Base-by-base conservation (phyloP, 2,329 filamentous ascomycete genomes). In the Fusarium sp. region DNA sequence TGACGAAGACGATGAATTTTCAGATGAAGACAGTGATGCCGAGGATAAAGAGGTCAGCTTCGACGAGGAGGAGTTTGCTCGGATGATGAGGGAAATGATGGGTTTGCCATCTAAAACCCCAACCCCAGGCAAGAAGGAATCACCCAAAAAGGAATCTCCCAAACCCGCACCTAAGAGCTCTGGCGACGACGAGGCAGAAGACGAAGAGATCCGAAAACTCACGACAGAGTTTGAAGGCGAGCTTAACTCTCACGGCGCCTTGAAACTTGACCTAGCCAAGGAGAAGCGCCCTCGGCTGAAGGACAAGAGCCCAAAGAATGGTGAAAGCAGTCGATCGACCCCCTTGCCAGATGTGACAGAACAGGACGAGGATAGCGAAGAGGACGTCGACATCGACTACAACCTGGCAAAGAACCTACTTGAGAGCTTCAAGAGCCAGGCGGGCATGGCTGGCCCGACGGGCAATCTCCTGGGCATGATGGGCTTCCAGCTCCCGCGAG, bases 21-120 rank as follows among this genome's bases (percentile, higher is more conserved):
- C 88, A 20, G 87, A 88, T 1, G 88, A 88, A 13, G 87, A 85
- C 59, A 90, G 88, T 68, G 90, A 92, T 24, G 90, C 89, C 22
- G 93, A 95, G 78, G 93, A 95, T 73, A 92, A 92, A 75, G 92
- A 93, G 54, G 90, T 94, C 7, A 93, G 91, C 66, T 96, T 97
- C 75, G 91, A 97, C 73, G 95, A 98, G 81, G 90, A 92, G 39
- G 93, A 96, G 64, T 98, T 98, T 76, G 88, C 93, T 10, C 90
- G 86, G 63, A 95, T 98, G 88, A 98, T 99, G 94, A 91, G 92
- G 69, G 94, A 97, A 80, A 95, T 97, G 92, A 95, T 97, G 92
- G 94, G 94, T 0, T 86, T 91, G 52, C 86, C 87, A 29, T 76
- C 83, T 1, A 52, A 67, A 37, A 37, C 50, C 3, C 61, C 31